Evolutionary conservation across 208 protist genomes (phyloP).

Genomic region (Phytomonas francai): DNA sequence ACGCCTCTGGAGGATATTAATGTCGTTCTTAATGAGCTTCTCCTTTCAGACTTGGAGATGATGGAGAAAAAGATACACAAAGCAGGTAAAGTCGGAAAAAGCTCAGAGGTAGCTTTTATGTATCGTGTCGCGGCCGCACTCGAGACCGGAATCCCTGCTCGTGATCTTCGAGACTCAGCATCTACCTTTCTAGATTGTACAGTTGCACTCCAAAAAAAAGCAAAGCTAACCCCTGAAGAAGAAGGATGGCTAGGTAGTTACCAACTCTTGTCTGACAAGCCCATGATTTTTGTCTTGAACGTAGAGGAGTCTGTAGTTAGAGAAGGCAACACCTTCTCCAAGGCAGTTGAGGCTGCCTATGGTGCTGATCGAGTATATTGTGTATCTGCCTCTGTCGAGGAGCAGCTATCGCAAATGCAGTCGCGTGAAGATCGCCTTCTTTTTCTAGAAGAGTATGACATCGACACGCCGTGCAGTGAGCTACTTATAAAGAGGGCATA

Average conservation of each 20-base stretch:
- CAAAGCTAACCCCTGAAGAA: slow-evolving; percentile 24
- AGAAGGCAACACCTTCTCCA: slow-evolving; percentile 46
- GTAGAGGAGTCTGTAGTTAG: slow-evolving; percentile 52
- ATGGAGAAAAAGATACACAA: slow-evolving; percentile 55
- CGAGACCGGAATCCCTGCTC: slow-evolving; percentile 32
- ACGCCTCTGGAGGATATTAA: slow-evolving; percentile 73
- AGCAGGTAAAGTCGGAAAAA: slow-evolving; percentile 25
- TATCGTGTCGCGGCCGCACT: slow-evolving; percentile 24
- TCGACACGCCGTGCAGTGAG: slow-evolving; percentile 56
- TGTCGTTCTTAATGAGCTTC: slow-evolving; percentile 68
- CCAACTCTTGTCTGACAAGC: slow-evolving; percentile 70
- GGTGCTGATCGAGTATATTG: slow-evolving; percentile 49
- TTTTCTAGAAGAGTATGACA: slow-evolving; percentile 76
- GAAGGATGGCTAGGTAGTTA: slow-evolving; percentile 32
- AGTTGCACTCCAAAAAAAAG: not conserved
- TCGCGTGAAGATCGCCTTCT: slow-evolving; percentile 60
- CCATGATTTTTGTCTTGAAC: slow-evolving; percentile 85
- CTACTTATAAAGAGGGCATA: slow-evolving; percentile 58
- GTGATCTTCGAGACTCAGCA: not conserved
- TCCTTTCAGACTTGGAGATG: slow-evolving; percentile 73
- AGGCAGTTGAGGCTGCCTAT: slow-evolving; percentile 46
- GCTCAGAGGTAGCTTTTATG: slow-evolving; percentile 13
- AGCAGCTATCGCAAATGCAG: slow-evolving; percentile 62
- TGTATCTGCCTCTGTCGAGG: slow-evolving; percentile 67
- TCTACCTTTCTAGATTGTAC: not conserved